Evolutionary conservation across 2,329 filamentous ascomycete species (phyloP).

Genomic region (Alternaria brassicicola): DNA sequence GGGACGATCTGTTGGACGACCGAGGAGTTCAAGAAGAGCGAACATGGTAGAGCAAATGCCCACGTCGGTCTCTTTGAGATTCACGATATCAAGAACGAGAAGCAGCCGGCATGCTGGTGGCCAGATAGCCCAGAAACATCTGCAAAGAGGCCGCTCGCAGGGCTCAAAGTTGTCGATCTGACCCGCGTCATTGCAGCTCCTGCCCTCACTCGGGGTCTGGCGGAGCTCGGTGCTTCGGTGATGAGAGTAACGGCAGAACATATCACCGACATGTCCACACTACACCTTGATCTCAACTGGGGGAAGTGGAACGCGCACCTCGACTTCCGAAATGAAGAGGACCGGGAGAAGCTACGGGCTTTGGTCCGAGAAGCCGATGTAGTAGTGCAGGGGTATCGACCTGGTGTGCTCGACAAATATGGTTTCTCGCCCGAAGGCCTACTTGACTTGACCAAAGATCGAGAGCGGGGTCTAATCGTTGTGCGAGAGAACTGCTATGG

Average conservation of each 20-base stretch:
- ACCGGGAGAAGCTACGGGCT: constrained; percentile 47
- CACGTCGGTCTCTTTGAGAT: constrained; percentile 52
- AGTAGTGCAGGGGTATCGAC: constrained; percentile 57
- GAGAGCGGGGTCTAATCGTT: constrained; percentile 55
- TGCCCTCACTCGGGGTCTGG: constrained; percentile 51
- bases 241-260: constrained; percentile 52
- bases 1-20: constrained; percentile 49
- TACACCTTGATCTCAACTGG: constrained; percentile 57
- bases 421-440: constrained; percentile 54
- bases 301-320: constrained; percentile 58
- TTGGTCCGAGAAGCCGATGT: constrained; percentile 59
- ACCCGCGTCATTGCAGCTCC: constrained; percentile 58
- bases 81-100: constrained; percentile 28
- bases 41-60: constrained; percentile 53
- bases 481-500: constrained; percentile 62
- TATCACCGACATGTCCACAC: constrained; percentile 49
- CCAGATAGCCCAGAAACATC: constrained; percentile 36
- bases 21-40: constrained; percentile 48
- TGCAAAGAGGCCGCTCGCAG: constrained; percentile 51
- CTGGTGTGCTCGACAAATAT: constrained; percentile 55
- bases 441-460: constrained; percentile 50
- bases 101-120: constrained; percentile 53
- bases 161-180: constrained; percentile 59
- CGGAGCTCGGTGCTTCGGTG: constrained; percentile 56
- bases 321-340: constrained; percentile 51